Evolutionary conservation across 257 asterid species (phyloP).

Genomic region (Lantana camara): DNA sequence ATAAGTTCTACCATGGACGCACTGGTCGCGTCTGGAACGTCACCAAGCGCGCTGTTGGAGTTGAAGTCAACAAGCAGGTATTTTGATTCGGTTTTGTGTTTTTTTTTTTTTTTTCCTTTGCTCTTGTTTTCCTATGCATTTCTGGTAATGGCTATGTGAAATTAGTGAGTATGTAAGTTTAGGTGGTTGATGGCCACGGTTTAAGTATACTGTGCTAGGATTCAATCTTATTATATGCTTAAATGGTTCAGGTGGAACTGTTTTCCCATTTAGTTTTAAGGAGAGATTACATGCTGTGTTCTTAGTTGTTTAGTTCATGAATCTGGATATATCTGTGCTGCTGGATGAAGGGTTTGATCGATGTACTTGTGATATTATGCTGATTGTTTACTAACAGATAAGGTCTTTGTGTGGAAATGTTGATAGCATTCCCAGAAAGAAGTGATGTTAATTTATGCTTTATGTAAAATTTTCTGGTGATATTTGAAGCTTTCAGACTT

Average conservation of each 20-base stretch:
- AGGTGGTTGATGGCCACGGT: no score
- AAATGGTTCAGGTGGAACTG: background rate
- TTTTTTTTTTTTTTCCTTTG: background rate
- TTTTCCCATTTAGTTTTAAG: background rate
- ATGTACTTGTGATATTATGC: background rate
- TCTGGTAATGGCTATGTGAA: background rate
- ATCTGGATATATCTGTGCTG: background rate
- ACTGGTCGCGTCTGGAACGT: constrained; percentile 37
- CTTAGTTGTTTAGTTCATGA: background rate
- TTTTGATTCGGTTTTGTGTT: background rate
- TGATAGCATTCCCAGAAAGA: background rate
- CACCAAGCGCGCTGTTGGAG: constrained; percentile 35
- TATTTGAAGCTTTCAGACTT: no score
- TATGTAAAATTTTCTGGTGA: background rate
- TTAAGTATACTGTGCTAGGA: background rate
- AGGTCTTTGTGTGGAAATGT: background rate
- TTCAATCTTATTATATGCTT: background rate
- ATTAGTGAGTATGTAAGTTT: no score
- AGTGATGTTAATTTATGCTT: background rate
- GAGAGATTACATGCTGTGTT: background rate
- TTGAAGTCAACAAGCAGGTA: constrained; percentile 37
- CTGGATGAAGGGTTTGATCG: background rate
- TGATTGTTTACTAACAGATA: background rate
- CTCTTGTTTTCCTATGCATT: background rate
- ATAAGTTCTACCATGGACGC: constrained; percentile 35